phyloP scores from a whole-genome alignment of 2,329 filamentous ascomycete species.

The Decorospora gaudefroyi region DNA sequence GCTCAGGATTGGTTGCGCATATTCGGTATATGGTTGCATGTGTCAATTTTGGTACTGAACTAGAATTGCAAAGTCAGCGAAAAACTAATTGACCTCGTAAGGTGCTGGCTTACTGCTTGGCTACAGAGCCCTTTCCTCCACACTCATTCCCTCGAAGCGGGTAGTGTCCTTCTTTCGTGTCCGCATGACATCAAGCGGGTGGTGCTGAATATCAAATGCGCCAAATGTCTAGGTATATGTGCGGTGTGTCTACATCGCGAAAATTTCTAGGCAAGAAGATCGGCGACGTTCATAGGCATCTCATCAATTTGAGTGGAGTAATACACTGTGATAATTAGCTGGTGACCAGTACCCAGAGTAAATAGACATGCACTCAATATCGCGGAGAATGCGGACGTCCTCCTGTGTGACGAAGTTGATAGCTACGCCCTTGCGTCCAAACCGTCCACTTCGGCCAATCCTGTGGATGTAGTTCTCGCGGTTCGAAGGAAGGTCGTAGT shows the following conservation, averaged over 20 bases:
- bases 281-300: conserved; percentile 88
- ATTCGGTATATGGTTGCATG: conserved; percentile 8
- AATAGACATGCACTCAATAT: conserved; percentile 78
- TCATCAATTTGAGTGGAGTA: conserved; percentile 97
- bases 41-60: conserved; percentile 12
- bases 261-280: conserved; percentile 35
- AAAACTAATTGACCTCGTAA: not conserved
- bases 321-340: conserved; percentile 66
- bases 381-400: conserved; percentile 93
- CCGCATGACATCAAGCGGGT: not conserved
- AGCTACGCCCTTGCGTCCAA: conserved; percentile 96
- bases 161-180: conserved; percentile 11
- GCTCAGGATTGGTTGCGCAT: too few species aligned
- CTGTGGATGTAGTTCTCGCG: conserved; percentile 99
- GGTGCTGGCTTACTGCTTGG: conserved; percentile 32
- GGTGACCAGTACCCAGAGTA: not conserved
- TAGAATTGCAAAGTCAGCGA: conserved; percentile 8
- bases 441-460: conserved; percentile 92
- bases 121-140: conserved; percentile 46
- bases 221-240: not conserved
- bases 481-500: conserved; percentile 97
- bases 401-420: conserved; percentile 99
- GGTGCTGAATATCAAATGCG: not conserved
- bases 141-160: conserved; percentile 32
- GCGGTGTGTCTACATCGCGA: not conserved